phyloP scores from a whole-genome alignment of 2,329 filamentous ascomycete species.

The Aspergillus niger region DNA sequence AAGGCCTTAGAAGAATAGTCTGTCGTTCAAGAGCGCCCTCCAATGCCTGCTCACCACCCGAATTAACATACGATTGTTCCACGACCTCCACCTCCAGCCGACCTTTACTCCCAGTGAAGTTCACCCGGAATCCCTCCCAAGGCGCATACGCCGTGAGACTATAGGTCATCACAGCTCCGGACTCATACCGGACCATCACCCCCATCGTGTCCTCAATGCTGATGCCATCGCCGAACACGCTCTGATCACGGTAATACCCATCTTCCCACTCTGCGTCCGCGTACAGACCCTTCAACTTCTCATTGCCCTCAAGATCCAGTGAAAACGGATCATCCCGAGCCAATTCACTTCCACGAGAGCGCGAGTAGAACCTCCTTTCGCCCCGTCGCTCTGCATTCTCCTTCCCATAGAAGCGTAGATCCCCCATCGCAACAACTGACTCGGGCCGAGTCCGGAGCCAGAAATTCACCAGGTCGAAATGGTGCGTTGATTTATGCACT shows the following conservation, averaged over 20 bases:
- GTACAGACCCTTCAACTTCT: conserved; percentile 60
- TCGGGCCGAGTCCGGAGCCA: conserved; percentile 60
- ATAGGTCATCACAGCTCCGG: conserved; percentile 61
- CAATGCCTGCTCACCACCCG: conserved; percentile 58
- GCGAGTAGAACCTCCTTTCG: conserved; percentile 46
- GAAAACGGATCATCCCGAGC: conserved; percentile 61
- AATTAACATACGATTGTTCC: conserved; percentile 59
- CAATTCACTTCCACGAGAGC: conserved; percentile 54
- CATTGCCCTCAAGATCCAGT: conserved; percentile 55
- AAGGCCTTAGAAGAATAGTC: conserved; percentile 47
- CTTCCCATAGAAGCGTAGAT: conserved; percentile 61
- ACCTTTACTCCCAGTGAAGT: conserved; percentile 54
- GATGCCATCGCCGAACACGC: conserved; percentile 64
- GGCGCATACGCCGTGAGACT: conserved; percentile 59
- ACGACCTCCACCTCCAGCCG: conserved; percentile 64
- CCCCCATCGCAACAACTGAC: conserved; percentile 61
- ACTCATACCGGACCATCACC: conserved; percentile 59
- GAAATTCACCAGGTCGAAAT: conserved; percentile 66
- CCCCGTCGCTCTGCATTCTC: conserved; percentile 63
- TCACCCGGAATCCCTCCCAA: conserved; percentile 43
- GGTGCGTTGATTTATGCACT: conserved; percentile 65
- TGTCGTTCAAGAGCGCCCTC: conserved; percentile 30
- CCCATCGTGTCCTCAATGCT: conserved; percentile 67
- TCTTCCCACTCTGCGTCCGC: conserved; percentile 66
- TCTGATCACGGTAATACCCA: conserved; percentile 63